These are phyloP conservation scores for Amorphotheca resinae DNA, from an alignment of 495 filamentous ascomycete genomes.

Conservation along the genomic window DNA sequence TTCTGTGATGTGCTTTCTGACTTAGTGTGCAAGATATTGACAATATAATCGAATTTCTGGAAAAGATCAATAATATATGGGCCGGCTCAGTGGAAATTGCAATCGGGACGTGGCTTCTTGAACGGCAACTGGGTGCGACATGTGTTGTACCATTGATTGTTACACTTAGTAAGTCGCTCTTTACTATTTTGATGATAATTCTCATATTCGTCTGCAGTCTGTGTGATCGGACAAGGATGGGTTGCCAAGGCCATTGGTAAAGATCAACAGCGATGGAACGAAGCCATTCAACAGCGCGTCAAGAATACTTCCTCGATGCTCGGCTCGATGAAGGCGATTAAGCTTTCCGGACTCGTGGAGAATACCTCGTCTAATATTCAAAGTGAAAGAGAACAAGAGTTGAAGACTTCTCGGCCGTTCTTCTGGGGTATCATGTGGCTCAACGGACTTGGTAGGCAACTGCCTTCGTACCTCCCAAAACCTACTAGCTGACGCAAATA, in stretches of 20 bases:
- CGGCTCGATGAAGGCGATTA: conserved; percentile 29
- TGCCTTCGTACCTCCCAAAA: conserved; percentile 13
- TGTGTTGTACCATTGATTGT: conserved; percentile 8
- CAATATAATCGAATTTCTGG: conserved; percentile 21
- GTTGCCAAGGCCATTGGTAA: conserved; percentile 12
- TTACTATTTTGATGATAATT: no score
- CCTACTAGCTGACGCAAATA: conserved; percentile 3
- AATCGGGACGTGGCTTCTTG: conserved; percentile 17
- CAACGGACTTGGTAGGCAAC: conserved; percentile 12
- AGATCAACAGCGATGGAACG: conserved; percentile 26
- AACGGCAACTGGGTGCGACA: conserved; percentile 37
- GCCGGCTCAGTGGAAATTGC: conserved; percentile 43
- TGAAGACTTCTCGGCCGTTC: conserved; percentile 2
- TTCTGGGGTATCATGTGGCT: no score
- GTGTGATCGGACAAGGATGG: conserved; percentile 3
- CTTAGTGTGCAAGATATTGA: no score
- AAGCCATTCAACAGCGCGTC: conserved; percentile 26
- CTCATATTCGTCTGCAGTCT: background rate
- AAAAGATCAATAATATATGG: conserved; percentile 29
- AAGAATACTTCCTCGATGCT: conserved; percentile 26
- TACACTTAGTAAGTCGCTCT: conserved; percentile 23
- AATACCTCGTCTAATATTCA: conserved; percentile 17
- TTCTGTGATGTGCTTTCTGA: no score
- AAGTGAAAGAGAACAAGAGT: conserved; percentile 9
- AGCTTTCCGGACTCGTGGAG: conserved; percentile 28